Conservation (phyloP, 176 grass and related monocot species). For the Bromus sterilis region DNA sequence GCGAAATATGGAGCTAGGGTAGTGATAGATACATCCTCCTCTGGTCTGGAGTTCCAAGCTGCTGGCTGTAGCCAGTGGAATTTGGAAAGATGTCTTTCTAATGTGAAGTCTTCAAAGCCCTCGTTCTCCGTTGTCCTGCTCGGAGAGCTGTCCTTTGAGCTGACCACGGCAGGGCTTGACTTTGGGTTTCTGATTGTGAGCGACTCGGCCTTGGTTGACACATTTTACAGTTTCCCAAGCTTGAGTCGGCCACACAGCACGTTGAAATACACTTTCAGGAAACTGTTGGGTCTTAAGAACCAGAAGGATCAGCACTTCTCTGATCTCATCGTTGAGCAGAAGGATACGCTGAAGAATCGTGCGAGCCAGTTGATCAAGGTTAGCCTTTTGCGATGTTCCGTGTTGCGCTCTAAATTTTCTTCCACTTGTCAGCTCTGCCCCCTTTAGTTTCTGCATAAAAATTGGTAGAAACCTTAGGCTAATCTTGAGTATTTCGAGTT, state of each 20-base stretch:
- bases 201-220: slow-evolving; percentile 49
- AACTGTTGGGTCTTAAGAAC: slow-evolving; percentile 62
- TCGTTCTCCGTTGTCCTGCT: slow-evolving; percentile 57
- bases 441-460: neutral
- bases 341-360: slow-evolving; percentile 45
- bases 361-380: slow-evolving; percentile 51
- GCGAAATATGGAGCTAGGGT: slow-evolving; percentile 78
- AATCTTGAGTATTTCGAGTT: neutral
- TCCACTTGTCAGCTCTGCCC: neutral
- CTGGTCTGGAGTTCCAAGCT: slow-evolving; percentile 76
- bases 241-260: slow-evolving; percentile 72
- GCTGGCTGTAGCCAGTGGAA: slow-evolving; percentile 52
- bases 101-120: slow-evolving; percentile 24
- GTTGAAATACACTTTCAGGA: slow-evolving; percentile 73
- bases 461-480: neutral
- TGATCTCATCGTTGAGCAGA: slow-evolving; percentile 47
- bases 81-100: slow-evolving; percentile 47
- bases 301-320: slow-evolving; percentile 48
- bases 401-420: neutral
- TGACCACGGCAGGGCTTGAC: slow-evolving; percentile 62
- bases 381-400: neutral
- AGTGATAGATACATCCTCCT: slow-evolving; percentile 84
- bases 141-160: slow-evolving; percentile 74
- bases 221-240: slow-evolving; percentile 67
- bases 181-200: slow-evolving; percentile 81